phyloP scores from a whole-genome alignment of 768 basidiomycete genomes.

The Cyclocybe cylindracea region DNA sequence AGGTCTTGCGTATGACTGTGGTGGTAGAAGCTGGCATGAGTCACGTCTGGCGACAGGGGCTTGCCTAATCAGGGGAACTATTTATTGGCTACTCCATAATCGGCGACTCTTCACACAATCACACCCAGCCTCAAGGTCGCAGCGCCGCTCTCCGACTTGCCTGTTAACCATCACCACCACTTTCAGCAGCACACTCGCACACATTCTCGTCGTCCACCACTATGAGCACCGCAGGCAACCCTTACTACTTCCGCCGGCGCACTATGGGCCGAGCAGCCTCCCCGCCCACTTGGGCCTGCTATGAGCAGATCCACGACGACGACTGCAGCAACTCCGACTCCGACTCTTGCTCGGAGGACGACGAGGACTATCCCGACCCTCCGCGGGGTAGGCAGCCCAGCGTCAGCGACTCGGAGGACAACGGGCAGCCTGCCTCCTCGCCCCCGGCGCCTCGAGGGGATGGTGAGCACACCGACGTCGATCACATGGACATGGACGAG shows the following conservation, averaged over 20 bases:
- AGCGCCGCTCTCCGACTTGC: not conserved
- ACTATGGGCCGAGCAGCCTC: constrained; percentile 79
- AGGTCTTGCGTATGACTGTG: no score
- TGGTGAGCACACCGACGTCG: constrained; percentile 28
- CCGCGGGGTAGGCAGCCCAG: constrained; percentile 13
- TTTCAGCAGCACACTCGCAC: not conserved
- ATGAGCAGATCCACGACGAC: constrained; percentile 82
- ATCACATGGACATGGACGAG: constrained; percentile 63
- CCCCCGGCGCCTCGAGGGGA: constrained; percentile 11
- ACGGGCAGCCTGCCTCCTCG: constrained; percentile 30
- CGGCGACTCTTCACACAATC: no score
- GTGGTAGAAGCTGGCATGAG: no score
- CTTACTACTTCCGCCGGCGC: constrained; percentile 65
- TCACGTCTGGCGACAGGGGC: no score
- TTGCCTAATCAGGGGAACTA: no score
- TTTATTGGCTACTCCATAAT: no score
- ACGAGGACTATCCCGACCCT: constrained; percentile 53
- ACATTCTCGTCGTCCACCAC: constrained; percentile 5
- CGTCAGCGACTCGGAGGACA: constrained; percentile 34
- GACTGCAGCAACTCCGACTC: constrained; percentile 61
- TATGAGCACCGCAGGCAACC: constrained; percentile 42
- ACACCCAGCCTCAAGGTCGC: not conserved
- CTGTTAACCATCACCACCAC: constrained; percentile 1
- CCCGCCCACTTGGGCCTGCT: constrained; percentile 87
- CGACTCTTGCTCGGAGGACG: constrained; percentile 75